A percentile compares a stretch with the other conserved stretches of the same genome.
These are phyloP conservation scores for Dacryopinax spathularia DNA, from an alignment of 768 basidiomycete species.

Conservation along the genomic window DNA sequence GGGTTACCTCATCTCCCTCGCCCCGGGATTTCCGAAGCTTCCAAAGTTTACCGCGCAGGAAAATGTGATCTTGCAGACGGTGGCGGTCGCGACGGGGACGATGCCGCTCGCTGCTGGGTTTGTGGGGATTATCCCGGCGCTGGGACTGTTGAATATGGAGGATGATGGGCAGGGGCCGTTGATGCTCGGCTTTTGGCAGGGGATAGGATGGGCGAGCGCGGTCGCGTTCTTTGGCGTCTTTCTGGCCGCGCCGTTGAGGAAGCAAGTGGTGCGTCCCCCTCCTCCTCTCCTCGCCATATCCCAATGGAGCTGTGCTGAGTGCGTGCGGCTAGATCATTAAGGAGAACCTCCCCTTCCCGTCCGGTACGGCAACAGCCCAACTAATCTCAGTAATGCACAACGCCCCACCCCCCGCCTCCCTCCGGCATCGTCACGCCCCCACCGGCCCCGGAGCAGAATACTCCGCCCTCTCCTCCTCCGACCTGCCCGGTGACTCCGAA, in stretches of 20 bases:
- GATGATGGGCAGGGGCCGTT: constrained; percentile 68
- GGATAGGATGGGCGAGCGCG: constrained; percentile 76
- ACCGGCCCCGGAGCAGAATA: not conserved
- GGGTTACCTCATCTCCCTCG: constrained; percentile 69
- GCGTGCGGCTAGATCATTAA: constrained; percentile 58
- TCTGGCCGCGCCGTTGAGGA: constrained; percentile 82
- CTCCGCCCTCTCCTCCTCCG: constrained; percentile 4
- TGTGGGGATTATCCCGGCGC: constrained; percentile 85
- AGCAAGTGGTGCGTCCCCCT: constrained; percentile 62
- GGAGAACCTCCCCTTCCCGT: constrained; percentile 87
- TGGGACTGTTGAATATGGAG: constrained; percentile 57
- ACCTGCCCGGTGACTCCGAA: not conserved
- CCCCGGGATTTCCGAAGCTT: constrained; percentile 33
- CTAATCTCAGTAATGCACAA: constrained; percentile 81
- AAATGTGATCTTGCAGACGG: constrained; percentile 87
- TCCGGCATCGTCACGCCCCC: constrained; percentile 16
- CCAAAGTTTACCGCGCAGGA: constrained; percentile 75
- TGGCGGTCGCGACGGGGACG: constrained; percentile 82
- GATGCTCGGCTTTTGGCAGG: constrained; percentile 52
- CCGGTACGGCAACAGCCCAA: constrained; percentile 91
- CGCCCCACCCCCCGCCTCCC: constrained; percentile 48
- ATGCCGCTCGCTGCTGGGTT: constrained; percentile 82
- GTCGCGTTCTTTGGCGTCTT: constrained; percentile 98
- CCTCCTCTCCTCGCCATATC: not conserved
- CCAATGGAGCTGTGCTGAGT: constrained; percentile 8